Base-by-base conservation (phyloP, 2,329 filamentous ascomycete genomes). In the Paraconiothyrium sp. region DNA sequence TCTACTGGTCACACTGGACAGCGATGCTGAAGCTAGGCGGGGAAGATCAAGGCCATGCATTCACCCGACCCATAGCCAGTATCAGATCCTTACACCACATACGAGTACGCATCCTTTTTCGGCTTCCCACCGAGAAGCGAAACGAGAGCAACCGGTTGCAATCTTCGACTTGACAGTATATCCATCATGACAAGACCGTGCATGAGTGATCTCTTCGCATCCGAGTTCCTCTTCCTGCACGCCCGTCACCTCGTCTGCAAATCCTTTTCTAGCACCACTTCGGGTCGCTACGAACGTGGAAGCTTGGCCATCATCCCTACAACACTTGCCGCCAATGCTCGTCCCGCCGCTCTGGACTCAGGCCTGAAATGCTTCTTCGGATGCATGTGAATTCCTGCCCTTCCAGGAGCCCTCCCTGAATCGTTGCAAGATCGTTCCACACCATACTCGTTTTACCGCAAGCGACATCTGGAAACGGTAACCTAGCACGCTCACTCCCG, bases 401-500 rank as follows among this genome's bases (percentile, higher is more conserved):
- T 32, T 10, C 20, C 41, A 48, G 43, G 54, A 32, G 32, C 30
- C 24, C 43, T 13, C 32, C 24, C 32, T 34, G 41, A 13, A 27
- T 37, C 54, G 16, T n/a, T 4, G 10, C 24, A 44, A 35, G 32
- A 20, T 24, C 43, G 43, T 24, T 46, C n/a, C 20, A 46, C 11
- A 4, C 32, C 22, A 41, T 30, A 27, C 35, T 22, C 24, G 7
- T 16, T 35, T 13, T 27, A 54, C 22, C 35, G 37, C 35, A 54
- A 41, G 43, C 43, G 43, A 30, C 27, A 4, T 30, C 27, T 30
- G 27, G 27, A 46, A 46, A 8, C 20, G 43, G 43, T 24, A 54
- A 54, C n/a, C 27, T 39, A 46, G 24, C 43, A n/a, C 52, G 51
- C 52, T 55, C 39, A 55, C 27, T 34, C n/a, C 52, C 52, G 39